These are phyloP conservation scores for Mortierella sp. DNA, from an alignment of 371 early-diverging fungal species.

Conservation along the genomic window DNA sequence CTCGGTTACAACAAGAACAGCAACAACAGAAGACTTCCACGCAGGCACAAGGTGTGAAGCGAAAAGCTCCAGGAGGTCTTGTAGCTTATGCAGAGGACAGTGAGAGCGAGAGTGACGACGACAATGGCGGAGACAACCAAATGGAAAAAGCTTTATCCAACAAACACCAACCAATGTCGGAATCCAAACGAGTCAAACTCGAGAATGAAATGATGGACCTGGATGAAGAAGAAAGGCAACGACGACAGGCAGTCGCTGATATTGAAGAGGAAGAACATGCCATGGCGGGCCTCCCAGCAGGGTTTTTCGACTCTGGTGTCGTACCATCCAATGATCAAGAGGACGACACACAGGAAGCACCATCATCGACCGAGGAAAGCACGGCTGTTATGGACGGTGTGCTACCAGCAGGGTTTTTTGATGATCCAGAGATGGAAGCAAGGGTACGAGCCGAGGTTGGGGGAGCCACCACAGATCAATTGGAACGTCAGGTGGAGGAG, in stretches of 20 bases:
- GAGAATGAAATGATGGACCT: conserved; percentile 7
- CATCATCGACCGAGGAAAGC: conserved; percentile 5
- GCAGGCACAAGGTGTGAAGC: conserved; percentile 34
- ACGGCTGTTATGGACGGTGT: conserved; percentile 30
- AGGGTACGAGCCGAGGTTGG: conserved; percentile 42
- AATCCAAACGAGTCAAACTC: conserved; percentile 44
- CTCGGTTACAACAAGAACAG: conserved; percentile 28
- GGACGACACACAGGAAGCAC: not conserved
- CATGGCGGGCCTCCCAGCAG: conserved; percentile 38
- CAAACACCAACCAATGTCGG: not conserved
- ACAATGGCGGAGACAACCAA: conserved; percentile 1
- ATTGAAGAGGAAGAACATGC: conserved; percentile 44
- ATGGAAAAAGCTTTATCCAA: not conserved
- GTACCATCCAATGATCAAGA: not conserved
- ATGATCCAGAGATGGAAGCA: conserved; percentile 47
- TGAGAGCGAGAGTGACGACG: conserved; percentile 44
- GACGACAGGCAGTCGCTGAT: conserved; percentile 14
- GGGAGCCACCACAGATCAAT: conserved; percentile 44
- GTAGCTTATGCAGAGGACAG: conserved; percentile 51
- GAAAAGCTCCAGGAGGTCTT: conserved; percentile 47
- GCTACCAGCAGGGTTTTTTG: conserved; percentile 52
- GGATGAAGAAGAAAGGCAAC: conserved; percentile 5
- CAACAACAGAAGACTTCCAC: conserved; percentile 26
- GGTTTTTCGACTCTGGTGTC: conserved; percentile 34
- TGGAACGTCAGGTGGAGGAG: conserved; percentile 46